Evolutionary conservation across 2,329 filamentous ascomycete species (phyloP).

Genomic region (Penicillium palitans): DNA sequence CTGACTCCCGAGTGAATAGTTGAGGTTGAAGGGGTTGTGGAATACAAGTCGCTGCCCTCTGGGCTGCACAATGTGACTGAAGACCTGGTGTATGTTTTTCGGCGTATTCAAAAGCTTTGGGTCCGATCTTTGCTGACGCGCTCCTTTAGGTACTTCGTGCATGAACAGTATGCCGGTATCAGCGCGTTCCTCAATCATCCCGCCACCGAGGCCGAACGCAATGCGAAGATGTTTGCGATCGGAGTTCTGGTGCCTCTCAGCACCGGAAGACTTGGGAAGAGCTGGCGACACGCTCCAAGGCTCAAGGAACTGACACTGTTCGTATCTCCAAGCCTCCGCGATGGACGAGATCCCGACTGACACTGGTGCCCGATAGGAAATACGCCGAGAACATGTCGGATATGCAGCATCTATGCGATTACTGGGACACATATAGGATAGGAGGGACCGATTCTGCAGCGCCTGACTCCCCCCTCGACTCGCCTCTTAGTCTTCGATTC

Average conservation of each 20-base stretch:
- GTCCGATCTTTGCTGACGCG: conserved; percentile 11
- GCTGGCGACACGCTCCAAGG: conserved; percentile 80
- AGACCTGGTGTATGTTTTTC: conserved; percentile 63
- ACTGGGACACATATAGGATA: conserved; percentile 64
- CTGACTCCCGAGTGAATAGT: conserved; percentile 41
- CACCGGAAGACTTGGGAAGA: conserved; percentile 79
- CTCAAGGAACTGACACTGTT: conserved; percentile 74
- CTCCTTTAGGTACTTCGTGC: conserved; percentile 76
- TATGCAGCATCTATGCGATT: conserved; percentile 67
- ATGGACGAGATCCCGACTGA: conserved; percentile 12
- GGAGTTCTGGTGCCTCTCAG: conserved; percentile 84
- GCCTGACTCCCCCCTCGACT: conserved; percentile 54
- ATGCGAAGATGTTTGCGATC: conserved; percentile 90
- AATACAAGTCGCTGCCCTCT: conserved; percentile 95
- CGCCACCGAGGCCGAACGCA: conserved; percentile 74
- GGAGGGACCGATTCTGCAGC: conserved; percentile 41
- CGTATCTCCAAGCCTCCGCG: conserved; percentile 17
- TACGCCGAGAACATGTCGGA: conserved; percentile 67
- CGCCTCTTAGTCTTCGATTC: conserved; percentile 52
- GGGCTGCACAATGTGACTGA: conserved; percentile 84
- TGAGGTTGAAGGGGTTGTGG: conserved; percentile 77
- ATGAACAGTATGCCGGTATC: conserved; percentile 78
- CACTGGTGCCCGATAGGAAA: conserved; percentile 32
- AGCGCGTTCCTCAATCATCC: conserved; percentile 88
- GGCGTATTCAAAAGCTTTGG: background rate